phyloP scores from a whole-genome alignment of 306 rosid species.

The Cicer chorassanicum region DNA sequence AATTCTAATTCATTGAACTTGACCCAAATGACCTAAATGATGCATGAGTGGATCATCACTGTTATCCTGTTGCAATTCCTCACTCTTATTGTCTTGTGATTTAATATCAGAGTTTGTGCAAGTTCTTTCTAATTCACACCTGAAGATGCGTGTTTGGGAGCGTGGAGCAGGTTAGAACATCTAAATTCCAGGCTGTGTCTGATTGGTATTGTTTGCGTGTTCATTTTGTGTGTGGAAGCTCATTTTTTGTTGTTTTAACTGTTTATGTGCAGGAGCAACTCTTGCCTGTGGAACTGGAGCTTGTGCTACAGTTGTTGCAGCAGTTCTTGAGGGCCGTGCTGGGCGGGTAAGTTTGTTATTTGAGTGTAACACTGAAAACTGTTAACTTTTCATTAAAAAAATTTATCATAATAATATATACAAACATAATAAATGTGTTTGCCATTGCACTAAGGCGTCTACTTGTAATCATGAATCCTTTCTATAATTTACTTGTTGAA shows the following conservation, averaged over 20 bases:
- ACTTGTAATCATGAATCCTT: constrained; percentile 13
- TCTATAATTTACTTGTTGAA: background rate
- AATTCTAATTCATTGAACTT: constrained; percentile 19
- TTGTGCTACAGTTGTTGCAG: constrained; percentile 92
- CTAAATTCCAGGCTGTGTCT: constrained; percentile 15
- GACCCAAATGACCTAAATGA: constrained; percentile 18
- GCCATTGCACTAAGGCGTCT: background rate
- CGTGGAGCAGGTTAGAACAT: constrained; percentile 87
- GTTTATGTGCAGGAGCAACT: constrained; percentile 72
- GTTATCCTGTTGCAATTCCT: constrained; percentile 2
- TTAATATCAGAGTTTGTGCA: constrained; percentile 82
- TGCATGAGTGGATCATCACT: background rate
- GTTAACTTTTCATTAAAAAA: background rate
- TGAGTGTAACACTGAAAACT: constrained; percentile 29
- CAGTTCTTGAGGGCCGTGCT: constrained; percentile 92
- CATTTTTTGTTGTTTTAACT: background rate
- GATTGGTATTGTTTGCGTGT: constrained; percentile 18
- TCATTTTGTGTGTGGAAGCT: constrained; percentile 11
- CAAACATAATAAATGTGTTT: constrained; percentile 1
- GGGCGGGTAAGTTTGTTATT: constrained; percentile 65
- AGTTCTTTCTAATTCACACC: constrained; percentile 75
- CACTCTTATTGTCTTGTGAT: constrained; percentile 31
- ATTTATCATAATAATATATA: background rate
- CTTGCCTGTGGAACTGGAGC: constrained; percentile 99
- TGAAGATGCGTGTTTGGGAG: constrained; percentile 99